Percentiles rank a stretch among this genome's conserved stretches.
Conservation (phyloP, 179 eudicot genomes). For the Pouteria campechiana region DNA sequence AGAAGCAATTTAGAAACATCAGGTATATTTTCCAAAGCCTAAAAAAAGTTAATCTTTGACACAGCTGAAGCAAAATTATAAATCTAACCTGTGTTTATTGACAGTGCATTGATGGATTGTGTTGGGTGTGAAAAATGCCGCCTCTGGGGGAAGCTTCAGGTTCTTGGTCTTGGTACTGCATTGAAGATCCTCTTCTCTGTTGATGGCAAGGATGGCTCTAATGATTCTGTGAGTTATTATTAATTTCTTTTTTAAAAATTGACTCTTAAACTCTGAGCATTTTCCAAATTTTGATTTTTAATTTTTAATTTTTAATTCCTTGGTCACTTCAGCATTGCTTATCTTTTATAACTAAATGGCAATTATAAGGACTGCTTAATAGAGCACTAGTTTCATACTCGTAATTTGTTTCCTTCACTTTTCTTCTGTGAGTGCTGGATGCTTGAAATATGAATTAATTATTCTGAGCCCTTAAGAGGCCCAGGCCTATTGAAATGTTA, state of each 20-base stretch:
- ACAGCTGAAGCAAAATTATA: too few relatives aligned
- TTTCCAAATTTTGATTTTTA: neutral
- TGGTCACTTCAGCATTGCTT: too few relatives aligned
- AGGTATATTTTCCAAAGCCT: slow-evolving; percentile 32
- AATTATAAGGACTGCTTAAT: too few relatives aligned
- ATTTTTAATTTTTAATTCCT: neutral
- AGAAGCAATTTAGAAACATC: slow-evolving; percentile 76
- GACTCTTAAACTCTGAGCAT: neutral
- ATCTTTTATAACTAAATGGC: too few relatives aligned
- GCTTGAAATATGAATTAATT: too few relatives aligned
- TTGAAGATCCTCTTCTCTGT: slow-evolving; percentile 82
- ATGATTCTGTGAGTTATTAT: slow-evolving; percentile 42
- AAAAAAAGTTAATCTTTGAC: neutral
- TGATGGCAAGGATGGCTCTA: slow-evolving; percentile 22
- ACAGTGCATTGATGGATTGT: slow-evolving; percentile 96
- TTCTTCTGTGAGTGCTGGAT: too few relatives aligned
- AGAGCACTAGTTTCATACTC: too few relatives aligned
- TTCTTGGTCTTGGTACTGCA: slow-evolving; percentile 96
- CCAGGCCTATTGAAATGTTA: too few relatives aligned
- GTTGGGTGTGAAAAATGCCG: slow-evolving; percentile 98
- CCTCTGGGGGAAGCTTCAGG: slow-evolving; percentile 96
- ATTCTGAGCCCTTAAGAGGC: too few relatives aligned
- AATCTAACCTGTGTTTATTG: neutral
- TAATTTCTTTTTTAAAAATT: too few relatives aligned
- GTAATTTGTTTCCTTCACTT: too few relatives aligned